Conservation (phyloP, 1,284 basidiomycete genomes). For the Ceratobasidium sp. region DNA sequence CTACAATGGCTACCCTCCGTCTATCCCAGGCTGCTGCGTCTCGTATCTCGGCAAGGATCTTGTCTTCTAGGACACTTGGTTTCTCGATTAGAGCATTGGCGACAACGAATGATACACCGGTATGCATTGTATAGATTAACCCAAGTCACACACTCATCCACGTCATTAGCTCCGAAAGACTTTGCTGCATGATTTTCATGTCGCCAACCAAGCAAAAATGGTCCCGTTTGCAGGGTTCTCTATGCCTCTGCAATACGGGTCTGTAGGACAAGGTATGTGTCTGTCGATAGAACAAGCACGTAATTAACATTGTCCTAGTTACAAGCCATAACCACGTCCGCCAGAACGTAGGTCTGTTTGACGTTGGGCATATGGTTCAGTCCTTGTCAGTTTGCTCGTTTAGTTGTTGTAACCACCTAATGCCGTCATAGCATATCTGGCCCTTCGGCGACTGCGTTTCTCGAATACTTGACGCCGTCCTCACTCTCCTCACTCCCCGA, state of each 20-base stretch:
- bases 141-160: neutral
- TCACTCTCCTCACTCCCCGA: constrained; percentile 70
- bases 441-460: constrained; percentile 73
- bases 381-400: constrained; percentile 60
- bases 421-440: constrained; percentile 65
- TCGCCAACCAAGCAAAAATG: constrained; percentile 88
- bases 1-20: constrained; percentile 10
- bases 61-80: neutral
- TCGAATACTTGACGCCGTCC: constrained; percentile 85
- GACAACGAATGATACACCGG: constrained; percentile 12
- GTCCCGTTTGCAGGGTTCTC: constrained; percentile 94
- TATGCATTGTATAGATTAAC: neutral
- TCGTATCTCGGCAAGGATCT: constrained; percentile 2
- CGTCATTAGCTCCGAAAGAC: constrained; percentile 62
- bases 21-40: neutral
- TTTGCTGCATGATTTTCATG: constrained; percentile 89
- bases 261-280: constrained; percentile 76
- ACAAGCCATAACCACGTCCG: constrained; percentile 93
- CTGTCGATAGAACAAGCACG: constrained; percentile 1
- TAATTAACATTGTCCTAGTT: constrained; percentile 57
- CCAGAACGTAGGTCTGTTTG: constrained; percentile 85
- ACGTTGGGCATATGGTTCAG: constrained; percentile 98
- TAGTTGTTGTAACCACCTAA: neutral
- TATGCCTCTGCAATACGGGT: constrained; percentile 91
- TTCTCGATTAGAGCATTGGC: neutral